These are phyloP conservation scores for Sugiyamaella smithiae DNA, from an alignment of 805 yeast genomes.

Conservation along the genomic window DNA sequence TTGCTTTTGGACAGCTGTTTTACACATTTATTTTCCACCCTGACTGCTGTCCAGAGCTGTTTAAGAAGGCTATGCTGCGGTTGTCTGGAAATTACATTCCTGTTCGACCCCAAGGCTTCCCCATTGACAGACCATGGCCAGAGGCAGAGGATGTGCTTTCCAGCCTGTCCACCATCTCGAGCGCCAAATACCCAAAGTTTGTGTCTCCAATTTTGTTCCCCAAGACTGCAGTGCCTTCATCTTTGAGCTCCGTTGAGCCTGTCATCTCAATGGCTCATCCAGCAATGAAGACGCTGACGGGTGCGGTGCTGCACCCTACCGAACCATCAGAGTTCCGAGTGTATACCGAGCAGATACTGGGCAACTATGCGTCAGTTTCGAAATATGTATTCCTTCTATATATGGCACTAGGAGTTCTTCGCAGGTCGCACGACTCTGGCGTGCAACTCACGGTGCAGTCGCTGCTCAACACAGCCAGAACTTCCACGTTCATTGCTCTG, in stretches of 20 bases:
- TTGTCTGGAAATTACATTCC: conserved; percentile 34
- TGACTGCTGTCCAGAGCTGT: conserved; percentile 34
- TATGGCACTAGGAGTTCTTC: conserved; percentile 22
- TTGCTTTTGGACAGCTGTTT: conserved; percentile 40
- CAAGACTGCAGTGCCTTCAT: conserved; percentile 17
- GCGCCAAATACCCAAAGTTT: conserved; percentile 33
- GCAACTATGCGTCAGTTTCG: conserved; percentile 26
- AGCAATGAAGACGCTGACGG: conserved; percentile 29
- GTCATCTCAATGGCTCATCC: conserved; percentile 35
- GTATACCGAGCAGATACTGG: conserved; percentile 26
- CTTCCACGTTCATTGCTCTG: conserved; percentile 35
- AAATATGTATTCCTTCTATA: conserved; percentile 33
- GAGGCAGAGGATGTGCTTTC: conserved; percentile 30
- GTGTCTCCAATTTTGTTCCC: conserved; percentile 31
- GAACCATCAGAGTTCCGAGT: conserved; percentile 27
- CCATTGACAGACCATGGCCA: conserved; percentile 35
- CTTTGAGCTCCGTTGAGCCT: conserved; percentile 23
- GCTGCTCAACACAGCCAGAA: conserved; percentile 30
- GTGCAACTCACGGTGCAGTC: conserved; percentile 14
- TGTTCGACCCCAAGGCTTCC: conserved; percentile 30
- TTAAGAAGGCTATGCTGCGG: conserved; percentile 30
- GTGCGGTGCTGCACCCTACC: conserved; percentile 35
- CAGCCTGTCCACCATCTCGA: conserved; percentile 32
- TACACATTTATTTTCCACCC: conserved; percentile 35
- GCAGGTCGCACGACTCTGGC: conserved; percentile 1